Evolutionary conservation across 2,329 filamentous ascomycete species (phyloP), one percentile per base, ranked within the genome.

Genomic region (Pseudopyrenochaeta lycopersici): DNA sequence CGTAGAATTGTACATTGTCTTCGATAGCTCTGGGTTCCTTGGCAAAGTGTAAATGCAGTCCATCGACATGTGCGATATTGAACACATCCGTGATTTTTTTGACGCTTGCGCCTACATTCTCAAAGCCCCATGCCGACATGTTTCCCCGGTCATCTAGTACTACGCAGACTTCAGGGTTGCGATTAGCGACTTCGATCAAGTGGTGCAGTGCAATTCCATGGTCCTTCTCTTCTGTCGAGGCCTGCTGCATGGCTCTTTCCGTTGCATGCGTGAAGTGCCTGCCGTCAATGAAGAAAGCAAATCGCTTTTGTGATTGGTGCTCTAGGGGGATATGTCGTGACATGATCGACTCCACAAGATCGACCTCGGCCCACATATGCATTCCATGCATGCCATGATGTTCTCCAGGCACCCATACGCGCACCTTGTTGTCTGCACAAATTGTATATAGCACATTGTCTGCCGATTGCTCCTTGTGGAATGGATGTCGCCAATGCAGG

Each of bases 361-460:
- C 89, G 38, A 99, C 85, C 47, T 88, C 84, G 1, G 88, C 89
- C 87, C 93, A 96, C 32, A 96, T 83, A 49, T 90, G 86, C 71
- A 97, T 81, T 4, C 90, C 85, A 46, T 91, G 87, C 11, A 88
- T 80, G 17, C 88, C 85, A 64, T 90, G 85, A 32, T 86, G 84
- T 56, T 96, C 91, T 4, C 87, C 87, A 7, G 89, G 84, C 0
- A 89, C 88, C 94, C 94, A 99, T 35, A 97, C 84, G 40, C 93
- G 86, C 58, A 98, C 79, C 44, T 88, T 81, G 52, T 89, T 88
- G 72, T 99, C 95, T 12, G 87, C 84, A 64, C 92, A 96, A 60
- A 93, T 86, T 0, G 95, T 97, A 71, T 97, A 98, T 1, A 99
- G 82, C 0, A 96, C 89, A 74, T 97, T 95, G 33, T 95, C 90